These are phyloP conservation scores for Eucalyptus virginea DNA, from an alignment of 345 rosid genomes.

Conservation along the genomic window DNA sequence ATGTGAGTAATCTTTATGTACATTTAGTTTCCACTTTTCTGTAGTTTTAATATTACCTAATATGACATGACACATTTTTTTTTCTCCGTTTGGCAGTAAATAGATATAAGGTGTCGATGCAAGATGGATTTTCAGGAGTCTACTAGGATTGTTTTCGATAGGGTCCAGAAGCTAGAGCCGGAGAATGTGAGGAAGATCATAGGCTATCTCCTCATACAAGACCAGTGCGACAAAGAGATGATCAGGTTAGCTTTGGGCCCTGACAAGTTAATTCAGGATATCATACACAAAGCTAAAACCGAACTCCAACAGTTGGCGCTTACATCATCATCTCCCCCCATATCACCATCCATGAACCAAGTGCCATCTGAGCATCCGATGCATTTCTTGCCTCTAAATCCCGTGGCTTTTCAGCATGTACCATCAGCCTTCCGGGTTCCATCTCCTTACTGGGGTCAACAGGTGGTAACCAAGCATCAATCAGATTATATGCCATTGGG, in stretches of 20 bases:
- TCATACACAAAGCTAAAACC: slow-evolving; percentile 24
- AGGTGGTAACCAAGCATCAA: background rate
- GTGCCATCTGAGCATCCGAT: slow-evolving; percentile 2
- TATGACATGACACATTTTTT: background rate
- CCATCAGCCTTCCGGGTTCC: background rate
- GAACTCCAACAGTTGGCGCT: slow-evolving; percentile 18
- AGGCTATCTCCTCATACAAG: slow-evolving; percentile 37
- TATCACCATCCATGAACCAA: slow-evolving; percentile 17
- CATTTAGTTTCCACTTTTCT: background rate
- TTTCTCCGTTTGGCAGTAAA: background rate
- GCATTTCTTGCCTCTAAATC: slow-evolving; percentile 6
- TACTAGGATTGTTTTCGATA: slow-evolving; percentile 23
- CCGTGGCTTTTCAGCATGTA: background rate
- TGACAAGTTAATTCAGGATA: slow-evolving; percentile 30
- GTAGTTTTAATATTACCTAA: background rate
- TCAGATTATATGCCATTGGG: background rate
- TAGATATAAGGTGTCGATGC: background rate
- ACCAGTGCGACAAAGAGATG: slow-evolving; percentile 29
- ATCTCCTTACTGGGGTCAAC: slow-evolving; percentile 1
- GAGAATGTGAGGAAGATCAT: slow-evolving; percentile 38
- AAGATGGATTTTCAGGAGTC: slow-evolving; percentile 39
- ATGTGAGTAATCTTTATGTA: background rate
- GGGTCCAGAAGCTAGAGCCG: slow-evolving; percentile 40
- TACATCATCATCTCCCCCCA: slow-evolving; percentile 8
- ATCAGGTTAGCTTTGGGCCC: slow-evolving; percentile 24